Evolutionary conservation across 345 rosid species (phyloP).

Genomic region (Aquilaria yunnanensis): DNA sequence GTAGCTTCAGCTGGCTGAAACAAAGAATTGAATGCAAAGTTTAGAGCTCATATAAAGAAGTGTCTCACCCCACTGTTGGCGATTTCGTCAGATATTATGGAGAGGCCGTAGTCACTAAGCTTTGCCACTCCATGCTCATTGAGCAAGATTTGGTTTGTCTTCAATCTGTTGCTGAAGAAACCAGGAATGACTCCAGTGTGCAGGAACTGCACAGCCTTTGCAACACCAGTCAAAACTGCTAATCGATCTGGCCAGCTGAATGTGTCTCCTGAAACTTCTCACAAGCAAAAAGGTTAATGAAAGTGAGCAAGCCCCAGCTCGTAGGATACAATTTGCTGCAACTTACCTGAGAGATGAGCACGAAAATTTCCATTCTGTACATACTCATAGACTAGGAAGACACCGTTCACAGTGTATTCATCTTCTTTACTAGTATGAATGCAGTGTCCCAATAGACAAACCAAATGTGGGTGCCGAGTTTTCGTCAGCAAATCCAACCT

Average conservation of each 20-base stretch:
- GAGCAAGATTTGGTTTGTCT: slow-evolving; percentile 58
- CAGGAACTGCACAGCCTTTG: slow-evolving; percentile 71
- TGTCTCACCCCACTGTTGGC: slow-evolving; percentile 29
- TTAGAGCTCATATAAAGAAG: slow-evolving; percentile 5
- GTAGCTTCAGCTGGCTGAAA: neutral
- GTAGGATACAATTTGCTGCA: neutral
- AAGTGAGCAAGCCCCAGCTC: neutral
- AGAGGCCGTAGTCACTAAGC: slow-evolving; percentile 73
- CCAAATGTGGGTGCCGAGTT: no score
- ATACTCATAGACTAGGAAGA: no score
- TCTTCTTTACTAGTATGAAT: no score
- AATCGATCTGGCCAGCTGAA: slow-evolving; percentile 71
- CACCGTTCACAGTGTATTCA: no score
- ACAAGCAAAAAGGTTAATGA: neutral
- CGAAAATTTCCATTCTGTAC: neutral
- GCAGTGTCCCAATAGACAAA: no score
- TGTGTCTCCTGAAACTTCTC: slow-evolving; percentile 19
- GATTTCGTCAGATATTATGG: slow-evolving; percentile 54
- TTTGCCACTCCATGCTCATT: slow-evolving; percentile 57
- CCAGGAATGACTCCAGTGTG: slow-evolving; percentile 88
- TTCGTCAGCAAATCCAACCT: no score
- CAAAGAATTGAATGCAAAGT: neutral
- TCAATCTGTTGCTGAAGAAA: slow-evolving; percentile 62
- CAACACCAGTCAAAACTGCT: slow-evolving; percentile 46
- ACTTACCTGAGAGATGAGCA: slow-evolving; percentile 41